Conservation (phyloP, 805 yeast species). For the Wickerhamiella vanderwaltii region DNA sequence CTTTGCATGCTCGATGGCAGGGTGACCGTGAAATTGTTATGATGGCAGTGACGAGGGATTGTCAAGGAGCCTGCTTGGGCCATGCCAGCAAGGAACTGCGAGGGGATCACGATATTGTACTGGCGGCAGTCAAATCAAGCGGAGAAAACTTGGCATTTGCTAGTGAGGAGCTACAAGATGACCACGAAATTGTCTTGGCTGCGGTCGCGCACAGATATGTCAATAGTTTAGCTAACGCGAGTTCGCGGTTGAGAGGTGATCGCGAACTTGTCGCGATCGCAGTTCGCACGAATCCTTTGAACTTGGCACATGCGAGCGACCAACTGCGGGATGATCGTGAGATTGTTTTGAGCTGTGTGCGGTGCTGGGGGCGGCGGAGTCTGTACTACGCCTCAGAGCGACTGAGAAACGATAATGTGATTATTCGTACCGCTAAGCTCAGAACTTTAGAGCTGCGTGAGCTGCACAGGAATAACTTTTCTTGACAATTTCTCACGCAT, state of each 20-base stretch:
- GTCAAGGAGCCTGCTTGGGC: constrained; percentile 3
- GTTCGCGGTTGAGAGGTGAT: constrained; percentile 3
- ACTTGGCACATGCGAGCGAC: constrained; percentile 3
- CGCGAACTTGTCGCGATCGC: constrained; percentile 8
- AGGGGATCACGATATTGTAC: constrained; percentile 5
- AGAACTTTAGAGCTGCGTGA: too few species aligned
- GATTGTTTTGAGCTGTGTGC: too few species aligned
- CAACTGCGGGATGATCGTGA: constrained; percentile 9
- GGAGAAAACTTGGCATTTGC: constrained; percentile 5
- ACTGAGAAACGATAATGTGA: too few species aligned
- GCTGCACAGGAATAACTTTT: too few species aligned
- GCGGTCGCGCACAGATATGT: constrained; percentile 8
- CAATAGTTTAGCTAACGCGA: not conserved
- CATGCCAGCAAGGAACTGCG: constrained; percentile 3
- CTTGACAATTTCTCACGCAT: too few species aligned
- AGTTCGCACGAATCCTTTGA: not conserved
- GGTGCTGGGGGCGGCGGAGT: too few species aligned
- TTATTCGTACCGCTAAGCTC: too few species aligned
- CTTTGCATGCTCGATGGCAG: constrained; percentile 3
- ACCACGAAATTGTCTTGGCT: constrained; percentile 7
- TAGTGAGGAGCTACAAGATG: constrained; percentile 1
- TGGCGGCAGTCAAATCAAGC: constrained; percentile 5
- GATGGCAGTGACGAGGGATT: constrained; percentile 7
- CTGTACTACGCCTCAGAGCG: too few species aligned
- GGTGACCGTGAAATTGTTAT: constrained; percentile 4